Percentiles rank a stretch among this genome's conserved stretches.
Evolutionary conservation across 345 rosid species (phyloP).

Genomic region (Eutrema yunnanense): DNA sequence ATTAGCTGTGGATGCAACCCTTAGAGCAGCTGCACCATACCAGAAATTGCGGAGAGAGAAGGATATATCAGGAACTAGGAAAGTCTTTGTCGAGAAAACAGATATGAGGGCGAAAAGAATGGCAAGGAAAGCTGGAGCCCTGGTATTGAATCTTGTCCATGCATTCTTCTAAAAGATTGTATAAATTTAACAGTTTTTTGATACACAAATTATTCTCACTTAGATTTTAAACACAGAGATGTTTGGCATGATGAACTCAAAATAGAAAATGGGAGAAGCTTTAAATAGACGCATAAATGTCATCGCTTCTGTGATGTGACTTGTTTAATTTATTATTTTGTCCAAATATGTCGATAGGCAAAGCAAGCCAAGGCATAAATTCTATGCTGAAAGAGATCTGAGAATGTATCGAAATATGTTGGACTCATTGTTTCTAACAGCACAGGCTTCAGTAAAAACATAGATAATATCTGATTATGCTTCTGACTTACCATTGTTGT

Average conservation of each 20-base stretch:
- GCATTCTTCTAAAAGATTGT: not conserved
- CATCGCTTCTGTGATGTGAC: not conserved
- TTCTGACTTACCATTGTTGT: slow-evolving; percentile 9
- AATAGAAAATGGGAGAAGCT: not conserved
- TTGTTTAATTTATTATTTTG: not conserved
- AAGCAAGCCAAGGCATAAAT: not conserved
- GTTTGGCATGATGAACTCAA: not conserved
- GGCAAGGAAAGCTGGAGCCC: slow-evolving; percentile 99
- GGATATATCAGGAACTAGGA: slow-evolving; percentile 62
- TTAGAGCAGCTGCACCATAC: slow-evolving; percentile 98
- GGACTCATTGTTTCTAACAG: not conserved
- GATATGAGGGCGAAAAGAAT: slow-evolving; percentile 99
- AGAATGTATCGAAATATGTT: not conserved
- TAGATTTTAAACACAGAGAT: not conserved
- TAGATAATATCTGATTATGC: not conserved
- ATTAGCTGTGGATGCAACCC: slow-evolving; percentile 96
- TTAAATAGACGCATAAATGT: not conserved
- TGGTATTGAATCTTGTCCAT: slow-evolving; percentile 48
- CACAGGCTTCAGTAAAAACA: not conserved
- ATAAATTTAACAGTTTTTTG: not conserved
- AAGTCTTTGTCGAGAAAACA: slow-evolving; percentile 87
- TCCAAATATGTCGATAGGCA: too few species aligned
- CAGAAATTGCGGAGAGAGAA: slow-evolving; percentile 86
- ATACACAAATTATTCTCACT: not conserved
- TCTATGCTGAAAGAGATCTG: not conserved